Conservation (phyloP, 2,329 filamentous ascomycete species). For the Ilyonectria destructans region DNA sequence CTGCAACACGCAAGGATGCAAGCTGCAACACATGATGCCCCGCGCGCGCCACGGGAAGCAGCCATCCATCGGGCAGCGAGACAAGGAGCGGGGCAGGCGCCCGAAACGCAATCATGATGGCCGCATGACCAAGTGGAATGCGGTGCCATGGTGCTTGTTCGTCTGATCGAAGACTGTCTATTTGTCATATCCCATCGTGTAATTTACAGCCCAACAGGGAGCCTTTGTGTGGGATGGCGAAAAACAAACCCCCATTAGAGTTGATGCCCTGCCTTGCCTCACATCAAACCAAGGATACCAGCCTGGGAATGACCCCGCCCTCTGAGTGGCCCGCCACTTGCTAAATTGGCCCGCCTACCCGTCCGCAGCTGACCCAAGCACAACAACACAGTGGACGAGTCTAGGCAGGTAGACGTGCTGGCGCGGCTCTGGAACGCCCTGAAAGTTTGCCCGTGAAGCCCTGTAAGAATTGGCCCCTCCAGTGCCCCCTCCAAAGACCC, state of each 20-base stretch:
- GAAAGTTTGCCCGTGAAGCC: not conserved
- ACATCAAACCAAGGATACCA: slow-evolving; percentile 25
- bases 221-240: slow-evolving; percentile 20
- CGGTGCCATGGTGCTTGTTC: slow-evolving; percentile 5
- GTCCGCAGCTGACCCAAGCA: slow-evolving; percentile 19
- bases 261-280: slow-evolving; percentile 9
- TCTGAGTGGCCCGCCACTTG: slow-evolving; percentile 30
- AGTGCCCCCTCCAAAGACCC: slow-evolving; percentile 20
- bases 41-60: slow-evolving; percentile 28
- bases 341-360: slow-evolving; percentile 17
- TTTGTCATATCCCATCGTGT: not conserved
- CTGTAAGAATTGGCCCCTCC: slow-evolving; percentile 19
- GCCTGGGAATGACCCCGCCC: slow-evolving; percentile 29
- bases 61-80: slow-evolving; percentile 29
- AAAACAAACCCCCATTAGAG: slow-evolving; percentile 8
- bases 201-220: slow-evolving; percentile 6
- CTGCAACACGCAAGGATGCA: slow-evolving; percentile 31
- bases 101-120: slow-evolving; percentile 19
- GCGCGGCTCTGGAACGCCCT: slow-evolving; percentile 14
- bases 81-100: slow-evolving; percentile 23
- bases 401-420: slow-evolving; percentile 11
- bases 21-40: slow-evolving; percentile 38
- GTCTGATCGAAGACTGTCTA: not conserved
- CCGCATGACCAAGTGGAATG: slow-evolving; percentile 17
- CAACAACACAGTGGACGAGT: slow-evolving; percentile 12